These are phyloP conservation scores for Blastocystis sp. DNA, from an alignment of 352 stramenopile species.

Conservation along the genomic window DNA sequence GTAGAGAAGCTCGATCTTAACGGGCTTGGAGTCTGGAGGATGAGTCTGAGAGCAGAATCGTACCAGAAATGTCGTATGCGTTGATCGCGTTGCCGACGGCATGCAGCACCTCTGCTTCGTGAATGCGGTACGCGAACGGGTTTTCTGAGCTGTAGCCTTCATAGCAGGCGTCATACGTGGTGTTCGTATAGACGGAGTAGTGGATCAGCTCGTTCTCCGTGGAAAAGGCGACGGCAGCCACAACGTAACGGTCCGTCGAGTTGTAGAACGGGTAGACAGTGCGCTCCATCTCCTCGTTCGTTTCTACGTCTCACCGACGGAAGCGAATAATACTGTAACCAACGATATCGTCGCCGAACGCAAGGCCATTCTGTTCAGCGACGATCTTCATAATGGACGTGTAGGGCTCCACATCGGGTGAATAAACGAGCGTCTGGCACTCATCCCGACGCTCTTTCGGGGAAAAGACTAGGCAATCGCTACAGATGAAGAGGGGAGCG, in stretches of 20 bases:
- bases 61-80: not conserved
- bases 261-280: not conserved
- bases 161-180: not conserved
- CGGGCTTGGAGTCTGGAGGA: not conserved
- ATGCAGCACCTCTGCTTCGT: not conserved
- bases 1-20: not conserved
- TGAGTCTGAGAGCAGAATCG: not conserved
- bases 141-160: not conserved
- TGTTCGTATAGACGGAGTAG: conserved; percentile 7
- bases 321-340: not conserved
- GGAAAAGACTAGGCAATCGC: not conserved
- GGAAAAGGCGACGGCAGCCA: not conserved
- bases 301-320: not conserved
- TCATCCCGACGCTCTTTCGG: not conserved
- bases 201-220: not conserved
- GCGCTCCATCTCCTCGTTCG: not conserved
- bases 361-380: not conserved
- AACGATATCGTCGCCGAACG: conserved; percentile 3
- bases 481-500: not conserved
- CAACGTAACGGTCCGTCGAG: conserved; percentile 4
- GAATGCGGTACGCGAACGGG: not conserved
- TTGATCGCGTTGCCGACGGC: not conserved
- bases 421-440: conserved; percentile 30
- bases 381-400: not conserved
- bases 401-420: not conserved